These are phyloP conservation scores for Sarcomyxa edulis DNA, from an alignment of 768 basidiomycete genomes.

Conservation along the genomic window DNA sequence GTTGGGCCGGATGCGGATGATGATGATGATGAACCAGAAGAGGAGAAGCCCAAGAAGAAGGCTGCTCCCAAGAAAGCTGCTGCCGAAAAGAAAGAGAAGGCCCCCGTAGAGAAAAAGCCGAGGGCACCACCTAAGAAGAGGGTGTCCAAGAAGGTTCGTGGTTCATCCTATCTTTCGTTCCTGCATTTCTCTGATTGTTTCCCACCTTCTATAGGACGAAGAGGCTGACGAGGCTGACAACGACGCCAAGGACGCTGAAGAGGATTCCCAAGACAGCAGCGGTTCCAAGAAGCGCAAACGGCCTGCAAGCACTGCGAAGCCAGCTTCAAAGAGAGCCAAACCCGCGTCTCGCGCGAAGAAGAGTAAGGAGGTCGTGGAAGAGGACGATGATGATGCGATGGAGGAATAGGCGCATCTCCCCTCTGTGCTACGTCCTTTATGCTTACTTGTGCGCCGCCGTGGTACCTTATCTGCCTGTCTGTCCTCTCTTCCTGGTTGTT, in stretches of 20 bases:
- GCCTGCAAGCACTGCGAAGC: conserved; percentile 38
- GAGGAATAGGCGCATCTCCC: no score
- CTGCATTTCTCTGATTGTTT: not conserved
- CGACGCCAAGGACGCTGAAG: conserved; percentile 44
- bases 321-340: conserved; percentile 42
- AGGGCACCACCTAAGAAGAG: conserved; percentile 24
- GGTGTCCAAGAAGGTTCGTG: conserved; percentile 15
- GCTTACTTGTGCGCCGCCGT: no score
- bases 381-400: conserved; percentile 39
- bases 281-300: conserved; percentile 75
- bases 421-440: no score
- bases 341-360: conserved; percentile 39
- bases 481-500: no score
- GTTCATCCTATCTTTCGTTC: no score
- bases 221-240: conserved; percentile 38
- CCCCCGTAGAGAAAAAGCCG: conserved; percentile 13
- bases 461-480: no score
- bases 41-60: conserved; percentile 40
- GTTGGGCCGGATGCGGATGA: conserved; percentile 32
- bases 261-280: no score
- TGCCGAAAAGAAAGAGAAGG: conserved; percentile 31
- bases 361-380: conserved; percentile 43
- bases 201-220: conserved; percentile 23
- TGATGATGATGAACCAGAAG: conserved; percentile 33
- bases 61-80: conserved; percentile 29